These are phyloP conservation scores for Cucumis hystrix DNA, from an alignment of 306 rosid genomes.

Conservation along the genomic window DNA sequence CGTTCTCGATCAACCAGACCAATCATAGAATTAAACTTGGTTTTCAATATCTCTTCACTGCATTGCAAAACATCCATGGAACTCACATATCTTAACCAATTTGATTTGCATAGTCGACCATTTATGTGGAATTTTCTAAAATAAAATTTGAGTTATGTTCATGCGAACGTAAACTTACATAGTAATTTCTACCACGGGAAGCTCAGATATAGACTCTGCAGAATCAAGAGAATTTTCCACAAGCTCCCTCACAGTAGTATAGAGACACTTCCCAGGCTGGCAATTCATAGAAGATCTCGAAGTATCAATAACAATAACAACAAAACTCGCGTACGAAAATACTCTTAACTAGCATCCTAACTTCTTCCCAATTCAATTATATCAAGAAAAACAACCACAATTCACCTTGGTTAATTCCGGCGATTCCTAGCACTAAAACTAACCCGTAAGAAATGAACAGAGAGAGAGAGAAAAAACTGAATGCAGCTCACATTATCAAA, in stretches of 20 bases:
- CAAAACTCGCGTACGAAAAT: neutral
- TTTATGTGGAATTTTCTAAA: neutral
- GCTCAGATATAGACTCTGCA: constrained; percentile 81
- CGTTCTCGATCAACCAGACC: constrained; percentile 90
- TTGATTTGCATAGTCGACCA: neutral
- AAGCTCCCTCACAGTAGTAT: constrained; percentile 88
- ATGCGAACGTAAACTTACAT: constrained; percentile 33
- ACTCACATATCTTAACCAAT: neutral
- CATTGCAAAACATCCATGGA: constrained; percentile 7
- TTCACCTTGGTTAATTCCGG: neutral
- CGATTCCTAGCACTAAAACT: neutral
- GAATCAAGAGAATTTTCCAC: constrained; percentile 91
- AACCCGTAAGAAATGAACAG: neutral
- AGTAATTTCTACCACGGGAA: constrained; percentile 76
- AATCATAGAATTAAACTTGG: constrained; percentile 87
- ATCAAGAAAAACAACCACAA: neutral
- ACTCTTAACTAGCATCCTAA: neutral
- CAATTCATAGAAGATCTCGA: constrained; percentile 10
- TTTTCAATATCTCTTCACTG: constrained; percentile 85
- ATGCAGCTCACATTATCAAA: constrained; percentile 57
- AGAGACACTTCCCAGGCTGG: constrained; percentile 84
- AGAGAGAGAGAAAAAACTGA: too few relatives aligned
- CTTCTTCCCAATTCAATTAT: neutral
- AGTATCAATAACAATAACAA: neutral
- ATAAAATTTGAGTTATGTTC: neutral